These are phyloP conservation scores for Escallonia herrerae DNA, from an alignment of 129 eudicot genomes.

Conservation along the genomic window DNA sequence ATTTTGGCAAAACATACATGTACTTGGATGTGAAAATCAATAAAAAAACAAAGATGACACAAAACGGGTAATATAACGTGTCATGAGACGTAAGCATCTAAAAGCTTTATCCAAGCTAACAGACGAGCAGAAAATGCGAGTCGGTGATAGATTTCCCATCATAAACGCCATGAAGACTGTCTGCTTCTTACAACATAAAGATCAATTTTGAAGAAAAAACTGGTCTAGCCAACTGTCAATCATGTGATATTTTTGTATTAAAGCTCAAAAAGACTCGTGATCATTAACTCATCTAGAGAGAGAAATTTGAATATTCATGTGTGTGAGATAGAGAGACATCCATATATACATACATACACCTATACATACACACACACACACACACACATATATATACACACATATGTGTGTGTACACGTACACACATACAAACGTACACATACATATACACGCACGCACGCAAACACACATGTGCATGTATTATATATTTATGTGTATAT, in stretches of 20 bases:
- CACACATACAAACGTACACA: too few species aligned
- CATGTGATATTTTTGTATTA: not conserved
- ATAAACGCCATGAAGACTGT: not conserved
- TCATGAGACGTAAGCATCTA: not conserved
- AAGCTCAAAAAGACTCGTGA: not conserved
- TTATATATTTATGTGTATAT: too few species aligned
- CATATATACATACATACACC: too few species aligned
- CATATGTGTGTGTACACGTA: too few species aligned
- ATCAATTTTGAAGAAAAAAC: not conserved
- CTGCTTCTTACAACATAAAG: not conserved
- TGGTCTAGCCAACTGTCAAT: not conserved
- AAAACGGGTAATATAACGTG: not conserved
- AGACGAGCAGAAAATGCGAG: not conserved
- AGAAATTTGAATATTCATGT: too few species aligned
- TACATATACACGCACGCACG: too few species aligned
- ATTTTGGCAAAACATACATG: not conserved
- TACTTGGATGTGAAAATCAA: not conserved
- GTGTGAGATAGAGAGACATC: not conserved
- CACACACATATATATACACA: too few species aligned
- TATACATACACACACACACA: too few species aligned
- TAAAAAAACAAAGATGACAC: not conserved
- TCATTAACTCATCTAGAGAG: not conserved
- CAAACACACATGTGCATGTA: too few species aligned
- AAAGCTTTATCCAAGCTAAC: constrained; percentile 3
- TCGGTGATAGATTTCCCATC: not conserved